phyloP scores from a whole-genome alignment of 305 asterid species.

The Ilex paraguariensis region DNA sequence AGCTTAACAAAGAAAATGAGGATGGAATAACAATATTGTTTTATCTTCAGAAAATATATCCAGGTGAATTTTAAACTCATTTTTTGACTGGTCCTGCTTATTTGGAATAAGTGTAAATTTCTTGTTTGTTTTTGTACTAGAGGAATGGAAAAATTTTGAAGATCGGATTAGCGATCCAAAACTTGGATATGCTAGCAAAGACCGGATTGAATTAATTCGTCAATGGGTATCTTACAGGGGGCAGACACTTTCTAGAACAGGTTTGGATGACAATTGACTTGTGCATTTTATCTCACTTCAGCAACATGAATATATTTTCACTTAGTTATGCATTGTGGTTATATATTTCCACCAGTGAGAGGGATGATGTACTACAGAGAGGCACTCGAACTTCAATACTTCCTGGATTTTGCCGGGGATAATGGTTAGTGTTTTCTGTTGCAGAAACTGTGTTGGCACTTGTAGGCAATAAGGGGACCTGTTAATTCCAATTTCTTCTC shows the following conservation, averaged over 20 bases:
- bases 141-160: constrained; percentile 84
- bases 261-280: constrained; percentile 29
- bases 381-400: constrained; percentile 94
- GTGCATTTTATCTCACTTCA: constrained; percentile 11
- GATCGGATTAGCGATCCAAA: constrained; percentile 68
- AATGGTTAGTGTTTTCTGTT: constrained; percentile 46
- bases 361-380: constrained; percentile 99
- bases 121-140: constrained; percentile 29
- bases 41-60: constrained; percentile 94
- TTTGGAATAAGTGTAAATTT: constrained; percentile 8
- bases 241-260: constrained; percentile 98
- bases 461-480: neutral
- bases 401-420: constrained; percentile 84
- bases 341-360: constrained; percentile 52
- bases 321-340: neutral
- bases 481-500: neutral
- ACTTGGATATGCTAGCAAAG: constrained; percentile 34
- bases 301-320: neutral
- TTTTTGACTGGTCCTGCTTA: constrained; percentile 7
- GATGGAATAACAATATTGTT: constrained; percentile 88
- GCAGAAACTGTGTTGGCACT: too few relatives aligned
- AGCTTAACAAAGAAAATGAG: constrained; percentile 87
- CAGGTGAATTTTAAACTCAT: constrained; percentile 51
- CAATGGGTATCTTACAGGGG: constrained; percentile 98
- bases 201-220: constrained; percentile 59